Percentiles rank a stretch among this genome's conserved stretches.
Evolutionary conservation across 179 eudicot genomes (phyloP).

Genomic region (Beta lomatogona): DNA sequence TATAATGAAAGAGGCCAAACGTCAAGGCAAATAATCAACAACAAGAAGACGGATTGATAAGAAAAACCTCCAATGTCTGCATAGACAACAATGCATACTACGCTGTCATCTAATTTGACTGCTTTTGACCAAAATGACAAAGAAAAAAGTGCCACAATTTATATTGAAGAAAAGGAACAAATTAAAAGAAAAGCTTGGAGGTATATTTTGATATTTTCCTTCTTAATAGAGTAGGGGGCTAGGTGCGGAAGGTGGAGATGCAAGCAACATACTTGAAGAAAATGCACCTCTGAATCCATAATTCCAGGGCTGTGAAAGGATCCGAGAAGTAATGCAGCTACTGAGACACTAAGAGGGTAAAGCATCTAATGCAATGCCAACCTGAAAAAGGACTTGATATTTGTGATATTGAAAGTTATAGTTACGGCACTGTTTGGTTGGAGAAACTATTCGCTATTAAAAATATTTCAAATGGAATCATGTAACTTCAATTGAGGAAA

Average conservation of each 20-base stretch:
- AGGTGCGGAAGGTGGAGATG: background rate
- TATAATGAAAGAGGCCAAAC: background rate
- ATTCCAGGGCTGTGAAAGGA: background rate
- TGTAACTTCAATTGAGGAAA: background rate
- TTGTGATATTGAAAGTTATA: background rate
- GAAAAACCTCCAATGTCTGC: background rate
- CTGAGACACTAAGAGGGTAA: background rate
- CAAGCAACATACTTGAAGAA: background rate
- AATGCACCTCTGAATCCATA: background rate
- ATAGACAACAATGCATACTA: background rate
- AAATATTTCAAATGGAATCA: background rate
- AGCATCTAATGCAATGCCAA: background rate
- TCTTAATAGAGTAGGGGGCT: background rate
- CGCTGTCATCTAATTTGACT: background rate
- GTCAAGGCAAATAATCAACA: background rate
- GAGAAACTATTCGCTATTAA: background rate
- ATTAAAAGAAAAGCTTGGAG: background rate
- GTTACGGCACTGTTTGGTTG: background rate
- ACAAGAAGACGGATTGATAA: background rate
- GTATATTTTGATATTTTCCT: background rate
- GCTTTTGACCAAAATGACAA: background rate
- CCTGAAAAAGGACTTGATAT: background rate
- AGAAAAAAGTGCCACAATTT: background rate
- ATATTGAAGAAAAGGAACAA: background rate
- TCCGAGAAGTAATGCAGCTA: background rate